Base-by-base conservation (phyloP, 2,329 filamentous ascomycete species). In the Penicillium sp. region DNA sequence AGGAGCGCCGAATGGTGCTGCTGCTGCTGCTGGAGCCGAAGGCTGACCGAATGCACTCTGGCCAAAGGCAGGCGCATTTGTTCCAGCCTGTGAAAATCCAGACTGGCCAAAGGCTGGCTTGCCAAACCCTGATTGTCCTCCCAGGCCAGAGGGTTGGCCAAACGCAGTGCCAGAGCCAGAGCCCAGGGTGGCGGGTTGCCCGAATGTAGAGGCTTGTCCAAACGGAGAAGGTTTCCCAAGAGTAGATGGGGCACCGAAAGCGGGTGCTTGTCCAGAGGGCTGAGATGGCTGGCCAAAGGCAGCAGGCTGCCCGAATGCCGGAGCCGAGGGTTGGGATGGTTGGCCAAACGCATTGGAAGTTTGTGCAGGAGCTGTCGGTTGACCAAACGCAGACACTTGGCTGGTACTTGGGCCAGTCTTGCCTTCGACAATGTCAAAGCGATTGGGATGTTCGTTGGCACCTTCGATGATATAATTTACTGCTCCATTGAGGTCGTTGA, bases 381-480 rank as follows among this genome's bases (percentile, higher is more conserved):
- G 42, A 24, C 42, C 42, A 31, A 45, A 45, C 19, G 42, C 16
- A 10, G 42, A 29, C 2, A 6, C 42, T 45, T 48, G 61, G n/a
- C 40, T 44, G 24, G 60, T 13, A 44, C 48, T 52, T 36, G 70
- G 52, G 1, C 51, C 63, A n/a, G 63, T 62, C 42, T 66, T 71
- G 10, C 71, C 69, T 44, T 71, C 70, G 26, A 66, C 65, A 42
- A 73, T 75, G 58, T 92, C 89, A 48, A 82, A 77, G 36, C 91
- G 83, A 67, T 94, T 95, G 1, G 90, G 90, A 64, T 91, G 90
- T 36, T 85, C 83, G 49, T 89, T 85, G 50, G 83, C 84, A 19
- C 82, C 84, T 5, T 85, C 81, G 9, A 87, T 67, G 13, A 94
- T 76, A 67, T 87, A 94, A 51, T 86, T 81, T 40, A 89, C 80